phyloP scores from a whole-genome alignment of 108 stramenopile species.

The Schizochytrium sp. region DNA sequence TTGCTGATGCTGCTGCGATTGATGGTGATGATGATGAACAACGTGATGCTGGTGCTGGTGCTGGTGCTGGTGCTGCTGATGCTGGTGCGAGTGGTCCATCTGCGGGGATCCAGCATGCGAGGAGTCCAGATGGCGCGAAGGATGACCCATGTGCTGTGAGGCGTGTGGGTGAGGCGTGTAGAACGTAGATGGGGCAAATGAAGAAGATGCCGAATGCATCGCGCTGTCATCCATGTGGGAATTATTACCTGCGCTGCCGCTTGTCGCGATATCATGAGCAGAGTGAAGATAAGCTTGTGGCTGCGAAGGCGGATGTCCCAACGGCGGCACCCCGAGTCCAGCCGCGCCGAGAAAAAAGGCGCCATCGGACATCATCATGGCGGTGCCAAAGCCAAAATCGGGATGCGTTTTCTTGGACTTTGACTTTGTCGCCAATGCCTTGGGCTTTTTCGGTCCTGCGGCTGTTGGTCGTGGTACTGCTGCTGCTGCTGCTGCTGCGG shows the following conservation, averaged over 20 bases:
- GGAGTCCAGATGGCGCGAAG: too few species aligned
- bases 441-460: too few species aligned
- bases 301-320: neutral
- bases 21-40: neutral
- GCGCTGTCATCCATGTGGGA: too few species aligned
- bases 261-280: neutral
- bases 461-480: too few species aligned
- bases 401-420: neutral
- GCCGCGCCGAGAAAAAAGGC: neutral
- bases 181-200: too few species aligned
- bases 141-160: too few species aligned
- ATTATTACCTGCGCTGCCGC: too few species aligned
- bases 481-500: too few species aligned
- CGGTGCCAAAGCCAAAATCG: neutral
- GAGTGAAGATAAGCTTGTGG: neutral
- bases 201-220: too few species aligned
- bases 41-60: neutral
- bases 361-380: neutral
- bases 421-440: too few species aligned
- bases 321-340: neutral
- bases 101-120: too few species aligned
- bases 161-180: too few species aligned
- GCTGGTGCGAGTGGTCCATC: neutral
- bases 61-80: neutral
- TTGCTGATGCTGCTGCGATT: neutral